Base-by-base conservation (phyloP, 768 basidiomycete species). In the Trametes punicea region DNA sequence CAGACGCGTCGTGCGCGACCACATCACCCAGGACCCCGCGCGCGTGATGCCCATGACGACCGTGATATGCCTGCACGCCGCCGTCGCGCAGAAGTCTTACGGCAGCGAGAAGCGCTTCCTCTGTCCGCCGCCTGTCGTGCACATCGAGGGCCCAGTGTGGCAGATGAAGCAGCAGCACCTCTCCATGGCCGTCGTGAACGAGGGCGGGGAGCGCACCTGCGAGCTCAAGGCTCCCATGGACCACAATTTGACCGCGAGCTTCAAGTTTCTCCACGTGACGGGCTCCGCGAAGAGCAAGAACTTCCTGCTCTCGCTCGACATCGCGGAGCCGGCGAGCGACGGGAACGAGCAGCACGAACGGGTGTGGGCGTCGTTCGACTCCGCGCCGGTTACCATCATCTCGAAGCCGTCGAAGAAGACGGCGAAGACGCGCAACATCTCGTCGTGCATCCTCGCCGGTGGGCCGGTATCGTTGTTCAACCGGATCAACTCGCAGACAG, bases 351-450 rank as follows among this genome's bases (percentile, higher is more conserved):
- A 67, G 34, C 61, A 73, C 60, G 88, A 87, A 60, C 87, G 90
- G 56, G 71, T 88, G 56, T 96, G 93, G 93, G 92, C 91, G 8
- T 84, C 89, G 29, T 93, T 97, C 75, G 86, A 92, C 70, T 96
- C 93, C 27, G 86, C 90, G 30, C 90, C 93, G 44, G 88, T 98
- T 65, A 87, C 89, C 42, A 93, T 97, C 73, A 94, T 98, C 66
- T 95, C 94, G 66, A 97, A 97, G 71, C 94, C 94, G 30, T 94
- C 93, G 57, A 95, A 95, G 81, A 95, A 94, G 79, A 96, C 93
- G 9, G 91, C 91, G 55, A 96, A 95, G 76, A 93, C 93, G 64
- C 87, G 93, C 74, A 87, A 90, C 75, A 88, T 89, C 67, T 88
- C 86, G 40, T 92, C 87, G 20, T 95, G 93, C 75, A 93, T 97